Evolutionary conservation across 169 alveolate genomes (phyloP).

Genomic region (Amoebophrya sp.): DNA sequence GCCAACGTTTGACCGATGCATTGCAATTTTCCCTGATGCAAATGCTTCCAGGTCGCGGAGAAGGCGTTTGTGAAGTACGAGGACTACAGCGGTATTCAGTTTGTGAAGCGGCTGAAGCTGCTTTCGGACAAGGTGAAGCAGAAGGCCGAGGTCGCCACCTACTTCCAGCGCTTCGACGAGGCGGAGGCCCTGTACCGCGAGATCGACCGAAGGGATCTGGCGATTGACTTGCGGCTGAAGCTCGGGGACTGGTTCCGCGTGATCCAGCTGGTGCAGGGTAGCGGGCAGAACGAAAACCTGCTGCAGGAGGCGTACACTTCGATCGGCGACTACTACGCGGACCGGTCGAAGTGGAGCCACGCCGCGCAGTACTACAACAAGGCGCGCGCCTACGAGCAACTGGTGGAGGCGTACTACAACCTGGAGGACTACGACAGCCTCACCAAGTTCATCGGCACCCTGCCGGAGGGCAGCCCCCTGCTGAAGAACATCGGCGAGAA

Average conservation of each 20-base stretch:
- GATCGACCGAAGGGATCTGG: constrained; percentile 73
- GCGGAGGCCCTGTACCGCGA: constrained; percentile 65
- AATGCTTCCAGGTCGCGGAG: constrained; percentile 60
- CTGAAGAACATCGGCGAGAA: constrained; percentile 54
- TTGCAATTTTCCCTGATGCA: too few relatives aligned
- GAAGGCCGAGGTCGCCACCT: constrained; percentile 66
- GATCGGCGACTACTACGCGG: constrained; percentile 66
- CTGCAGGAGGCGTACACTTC: constrained; percentile 55
- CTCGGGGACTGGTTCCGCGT: constrained; percentile 79
- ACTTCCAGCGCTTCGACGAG: constrained; percentile 63
- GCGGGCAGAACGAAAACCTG: constrained; percentile 45
- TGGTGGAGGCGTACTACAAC: constrained; percentile 55
- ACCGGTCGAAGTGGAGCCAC: constrained; percentile 56
- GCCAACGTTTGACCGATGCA: too few relatives aligned
- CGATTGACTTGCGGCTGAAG: constrained; percentile 63
- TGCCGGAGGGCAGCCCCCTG: constrained; percentile 48
- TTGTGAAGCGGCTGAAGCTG: constrained; percentile 53
- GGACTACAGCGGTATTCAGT: constrained; percentile 68
- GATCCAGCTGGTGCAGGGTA: constrained; percentile 50
- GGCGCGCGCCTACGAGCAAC: constrained; percentile 47
- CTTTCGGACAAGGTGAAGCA: constrained; percentile 54
- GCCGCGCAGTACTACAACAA: constrained; percentile 66
- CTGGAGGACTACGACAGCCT: constrained; percentile 52
- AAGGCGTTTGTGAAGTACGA: constrained; percentile 62
- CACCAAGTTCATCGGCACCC: constrained; percentile 39